Percentiles rank a stretch among this genome's conserved stretches.
Conservation (phyloP, 805 yeast genomes). For the Vanderwaltozyma polyspora region DNA sequence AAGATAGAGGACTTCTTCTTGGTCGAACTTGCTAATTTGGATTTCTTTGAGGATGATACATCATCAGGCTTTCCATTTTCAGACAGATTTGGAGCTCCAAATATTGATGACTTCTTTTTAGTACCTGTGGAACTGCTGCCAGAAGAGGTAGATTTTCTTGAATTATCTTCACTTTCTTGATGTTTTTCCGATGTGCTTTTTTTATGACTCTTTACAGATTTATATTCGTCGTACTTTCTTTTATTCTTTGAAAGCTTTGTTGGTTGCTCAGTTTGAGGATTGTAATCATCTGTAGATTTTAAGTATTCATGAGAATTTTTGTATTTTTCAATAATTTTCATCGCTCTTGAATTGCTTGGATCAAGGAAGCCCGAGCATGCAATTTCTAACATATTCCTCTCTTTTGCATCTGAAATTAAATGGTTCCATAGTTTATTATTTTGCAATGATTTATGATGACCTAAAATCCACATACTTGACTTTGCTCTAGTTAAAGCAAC, state of each 20-base stretch:
- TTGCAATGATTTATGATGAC: slow-evolving; percentile 56
- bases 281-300: neutral
- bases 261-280: neutral
- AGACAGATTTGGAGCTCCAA: neutral
- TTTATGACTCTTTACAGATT: slow-evolving; percentile 2
- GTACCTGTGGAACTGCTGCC: neutral
- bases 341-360: slow-evolving; percentile 10
- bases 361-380: slow-evolving; percentile 23
- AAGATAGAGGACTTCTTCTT: slow-evolving; percentile 26
- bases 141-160: neutral
- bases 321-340: slow-evolving; percentile 7
- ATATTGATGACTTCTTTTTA: slow-evolving; percentile 1
- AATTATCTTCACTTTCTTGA: neutral
- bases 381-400: slow-evolving; percentile 29
- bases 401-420: slow-evolving; percentile 53
- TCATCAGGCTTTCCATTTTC: neutral
- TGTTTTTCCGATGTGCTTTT: slow-evolving; percentile 1
- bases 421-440: slow-evolving; percentile 64
- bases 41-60: neutral
- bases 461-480: slow-evolving; percentile 85
- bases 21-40: slow-evolving; percentile 3
- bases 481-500: slow-evolving; percentile 93
- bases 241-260: slow-evolving; percentile 1
- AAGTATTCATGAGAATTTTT: slow-evolving; percentile 4
- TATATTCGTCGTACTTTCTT: slow-evolving; percentile 3